Percentiles rank a stretch among this genome's conserved stretches.
These are phyloP conservation scores for Ophiostoma populinum DNA, from an alignment of 2,329 filamentous ascomycete genomes.

Conservation along the genomic window DNA sequence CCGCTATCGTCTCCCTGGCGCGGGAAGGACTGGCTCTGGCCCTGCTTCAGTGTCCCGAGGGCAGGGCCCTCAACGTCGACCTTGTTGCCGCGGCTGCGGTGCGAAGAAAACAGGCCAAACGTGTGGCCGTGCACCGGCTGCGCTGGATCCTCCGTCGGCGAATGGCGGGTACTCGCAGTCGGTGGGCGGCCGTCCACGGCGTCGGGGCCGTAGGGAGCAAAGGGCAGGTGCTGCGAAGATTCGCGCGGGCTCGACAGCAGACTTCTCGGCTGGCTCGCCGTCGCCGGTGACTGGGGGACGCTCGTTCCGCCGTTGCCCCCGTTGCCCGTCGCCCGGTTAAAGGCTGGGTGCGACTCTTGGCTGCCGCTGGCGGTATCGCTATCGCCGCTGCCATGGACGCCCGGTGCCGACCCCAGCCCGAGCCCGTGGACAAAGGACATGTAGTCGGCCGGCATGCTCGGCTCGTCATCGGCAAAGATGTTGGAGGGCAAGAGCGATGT, in stretches of 20 bases:
- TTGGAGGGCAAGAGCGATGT: conserved; percentile 56
- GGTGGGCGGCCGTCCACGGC: conserved; percentile 27
- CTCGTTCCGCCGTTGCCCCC: conserved; percentile 14
- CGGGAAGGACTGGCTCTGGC: conserved; percentile 66
- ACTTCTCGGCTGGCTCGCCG: conserved; percentile 38
- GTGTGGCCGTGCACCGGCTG: conserved; percentile 20
- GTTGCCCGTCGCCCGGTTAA: no score
- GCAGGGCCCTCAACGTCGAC: conserved; percentile 41
- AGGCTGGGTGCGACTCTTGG: no score
- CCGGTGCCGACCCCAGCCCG: conserved; percentile 2
- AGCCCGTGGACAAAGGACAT: conserved; percentile 2
- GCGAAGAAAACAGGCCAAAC: conserved; percentile 37
- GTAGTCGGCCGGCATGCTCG: conserved; percentile 12
- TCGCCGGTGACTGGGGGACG: conserved; percentile 42
- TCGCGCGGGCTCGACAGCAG: conserved; percentile 44
- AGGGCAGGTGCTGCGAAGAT: conserved; percentile 40
- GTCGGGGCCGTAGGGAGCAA: conserved; percentile 30
- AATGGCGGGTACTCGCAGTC: conserved; percentile 20
- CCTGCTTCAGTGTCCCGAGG: conserved; percentile 50
- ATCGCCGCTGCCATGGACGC: not conserved
- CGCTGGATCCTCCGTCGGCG: conserved; percentile 19
- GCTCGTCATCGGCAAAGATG: conserved; percentile 36
- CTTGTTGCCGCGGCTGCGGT: conserved; percentile 45
- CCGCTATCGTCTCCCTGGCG: conserved; percentile 40
- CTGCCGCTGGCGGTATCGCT: not conserved